These are phyloP conservation scores for Colletotrichum graminicola DNA, from an alignment of 2,329 filamentous ascomycete genomes.

Conservation along the genomic window DNA sequence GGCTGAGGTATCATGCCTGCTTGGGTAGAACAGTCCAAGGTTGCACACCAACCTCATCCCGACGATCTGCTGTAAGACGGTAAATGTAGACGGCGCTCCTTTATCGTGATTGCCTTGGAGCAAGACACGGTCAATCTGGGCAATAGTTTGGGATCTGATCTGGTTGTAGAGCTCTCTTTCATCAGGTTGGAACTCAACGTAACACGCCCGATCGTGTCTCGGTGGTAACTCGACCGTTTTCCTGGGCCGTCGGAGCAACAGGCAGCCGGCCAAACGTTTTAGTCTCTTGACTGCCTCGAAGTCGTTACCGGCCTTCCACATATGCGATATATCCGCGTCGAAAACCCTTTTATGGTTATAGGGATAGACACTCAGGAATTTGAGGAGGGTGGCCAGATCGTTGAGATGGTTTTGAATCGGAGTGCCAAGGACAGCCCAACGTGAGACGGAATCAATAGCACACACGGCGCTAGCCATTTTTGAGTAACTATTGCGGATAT, in stretches of 20 bases:
- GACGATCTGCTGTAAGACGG: too few relatives aligned
- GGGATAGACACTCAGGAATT: constrained; percentile 58
- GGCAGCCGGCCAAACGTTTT: constrained; percentile 52
- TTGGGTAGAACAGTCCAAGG: constrained; percentile 58
- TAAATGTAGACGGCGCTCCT: constrained; percentile 6
- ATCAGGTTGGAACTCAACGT: constrained; percentile 14
- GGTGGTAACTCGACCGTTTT: constrained; percentile 54
- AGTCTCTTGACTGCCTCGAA: constrained; percentile 55
- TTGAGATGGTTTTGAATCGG: constrained; percentile 61
- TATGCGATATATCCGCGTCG: constrained; percentile 52
- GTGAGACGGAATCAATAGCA: constrained; percentile 50
- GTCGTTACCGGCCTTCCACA: constrained; percentile 54
- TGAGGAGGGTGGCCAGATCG: constrained; percentile 58
- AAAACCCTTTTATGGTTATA: constrained; percentile 55
- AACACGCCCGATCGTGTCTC: constrained; percentile 49
- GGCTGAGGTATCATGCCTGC: constrained; percentile 27
- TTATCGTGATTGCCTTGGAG: not conserved
- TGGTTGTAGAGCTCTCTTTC: constrained; percentile 55
- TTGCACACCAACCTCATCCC: constrained; percentile 59
- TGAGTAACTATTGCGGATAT: constrained; percentile 53
- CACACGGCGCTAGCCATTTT: constrained; percentile 54
- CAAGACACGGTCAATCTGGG: constrained; percentile 52
- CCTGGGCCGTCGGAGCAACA: constrained; percentile 57
- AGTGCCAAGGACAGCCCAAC: constrained; percentile 64
- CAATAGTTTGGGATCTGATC: constrained; percentile 46